Base-by-base conservation (phyloP, 1,284 basidiomycete genomes). In the Cystobasidiaceae sp. region DNA sequence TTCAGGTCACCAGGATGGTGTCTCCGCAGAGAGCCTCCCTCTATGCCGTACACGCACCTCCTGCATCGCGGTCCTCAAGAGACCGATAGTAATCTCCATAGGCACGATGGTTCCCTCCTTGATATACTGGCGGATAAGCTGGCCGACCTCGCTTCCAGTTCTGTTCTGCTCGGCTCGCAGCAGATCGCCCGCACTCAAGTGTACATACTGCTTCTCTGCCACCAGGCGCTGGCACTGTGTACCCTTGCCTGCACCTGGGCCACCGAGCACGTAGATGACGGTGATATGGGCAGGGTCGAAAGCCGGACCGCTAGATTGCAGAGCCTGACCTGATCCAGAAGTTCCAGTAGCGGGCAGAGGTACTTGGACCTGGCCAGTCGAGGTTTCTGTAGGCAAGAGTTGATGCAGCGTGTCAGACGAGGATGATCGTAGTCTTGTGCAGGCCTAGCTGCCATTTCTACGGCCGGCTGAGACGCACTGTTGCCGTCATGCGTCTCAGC, bases 181-280 rank as follows among this genome's bases (percentile, higher is more conserved):
- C 30, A 99, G 86, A 78, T 99, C 96, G 19, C 96, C 96, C 57
- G 96, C 96, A 93, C 74, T 19, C 34, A 99, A 85, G 80, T 99
- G 96, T 73, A 86, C 88, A 78, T 98, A 98, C 54, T 84, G 83
- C 75, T 89, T 96, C 66, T 92, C 88, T 54, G 86, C 73, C n/a
- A 97, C 94, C 60, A 98, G 86, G 66, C 82, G 83, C 32, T 82
- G 84, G 75, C 93, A 97, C 77, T 98, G 96, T 0, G 96, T 99
- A 56, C 96, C 96, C 78, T 98, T 99, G 70, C 94, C 93, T 71
- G 92, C 92, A 62, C 96, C 96, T 23, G 96, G 96, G 0, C 96
- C 96, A 43, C 96, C 96, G 23, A 99, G 87, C 19, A 98, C 93
- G 74, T 92, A 99, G 72, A 98, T 82, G 67, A 99, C 93, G 25